These are phyloP conservation scores for Anacardium occidentale DNA, from an alignment of 345 rosid species.

Conservation along the genomic window DNA sequence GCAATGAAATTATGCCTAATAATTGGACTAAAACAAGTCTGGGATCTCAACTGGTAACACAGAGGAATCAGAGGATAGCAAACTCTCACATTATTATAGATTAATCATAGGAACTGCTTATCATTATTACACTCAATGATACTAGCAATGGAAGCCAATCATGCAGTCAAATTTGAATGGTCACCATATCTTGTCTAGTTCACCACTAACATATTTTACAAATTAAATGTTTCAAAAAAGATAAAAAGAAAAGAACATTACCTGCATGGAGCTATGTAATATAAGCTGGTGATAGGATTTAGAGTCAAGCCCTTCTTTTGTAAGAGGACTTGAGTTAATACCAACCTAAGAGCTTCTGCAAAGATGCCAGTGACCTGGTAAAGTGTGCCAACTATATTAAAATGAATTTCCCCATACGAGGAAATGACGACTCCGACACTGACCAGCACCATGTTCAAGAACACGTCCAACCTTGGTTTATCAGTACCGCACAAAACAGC, in stretches of 20 bases:
- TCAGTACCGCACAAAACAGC: slow-evolving; percentile 92
- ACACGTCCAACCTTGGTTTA: slow-evolving; percentile 85
- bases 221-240: background rate
- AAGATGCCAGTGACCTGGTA: slow-evolving; percentile 95
- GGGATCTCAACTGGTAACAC: background rate
- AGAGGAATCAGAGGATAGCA: background rate
- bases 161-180: background rate
- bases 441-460: slow-evolving; percentile 92
- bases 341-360: slow-evolving; percentile 97
- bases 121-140: background rate
- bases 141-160: background rate
- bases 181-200: background rate
- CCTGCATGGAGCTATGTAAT: slow-evolving; percentile 99
- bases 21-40: background rate
- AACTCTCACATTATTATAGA: background rate
- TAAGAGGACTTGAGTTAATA: slow-evolving; percentile 90
- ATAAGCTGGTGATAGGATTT: slow-evolving; percentile 92
- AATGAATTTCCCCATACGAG: slow-evolving; percentile 94
- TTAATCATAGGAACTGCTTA: background rate
- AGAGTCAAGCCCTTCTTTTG: slow-evolving; percentile 90
- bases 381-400: slow-evolving; percentile 85
- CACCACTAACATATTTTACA: background rate
- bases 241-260: slow-evolving; percentile 25
- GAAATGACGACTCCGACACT: slow-evolving; percentile 94
- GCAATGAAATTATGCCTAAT: background rate